Conservation (phyloP, 495 filamentous ascomycete species). For the Xylaria scruposa region DNA sequence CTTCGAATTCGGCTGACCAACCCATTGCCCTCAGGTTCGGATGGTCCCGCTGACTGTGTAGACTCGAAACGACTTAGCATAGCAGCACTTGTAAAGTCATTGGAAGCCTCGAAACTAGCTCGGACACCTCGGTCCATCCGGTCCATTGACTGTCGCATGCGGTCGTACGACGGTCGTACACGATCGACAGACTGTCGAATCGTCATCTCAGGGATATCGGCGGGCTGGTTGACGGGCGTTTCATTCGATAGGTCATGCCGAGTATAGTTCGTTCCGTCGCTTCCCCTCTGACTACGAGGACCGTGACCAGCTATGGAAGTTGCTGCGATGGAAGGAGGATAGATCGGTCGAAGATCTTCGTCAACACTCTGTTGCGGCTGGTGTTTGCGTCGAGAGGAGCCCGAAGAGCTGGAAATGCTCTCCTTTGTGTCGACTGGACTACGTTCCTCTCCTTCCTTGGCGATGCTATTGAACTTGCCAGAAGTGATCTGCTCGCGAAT, state of each 20-base stretch:
- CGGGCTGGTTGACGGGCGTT: constrained; percentile 38
- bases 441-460: constrained; percentile 52
- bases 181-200: constrained; percentile 68
- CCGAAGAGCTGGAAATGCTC: constrained; percentile 51
- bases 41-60: constrained; percentile 56
- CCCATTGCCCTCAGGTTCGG: constrained; percentile 29
- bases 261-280: constrained; percentile 92
- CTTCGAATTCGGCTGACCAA: constrained; percentile 40
- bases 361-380: constrained; percentile 66
- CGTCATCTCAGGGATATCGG: constrained; percentile 48
- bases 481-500: constrained; percentile 87
- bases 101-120: constrained; percentile 81
- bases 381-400: constrained; percentile 53
- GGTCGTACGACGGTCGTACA: constrained; percentile 77
- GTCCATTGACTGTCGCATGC: constrained; percentile 77
- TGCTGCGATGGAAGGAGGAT: constrained; percentile 84
- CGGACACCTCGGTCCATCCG: constrained; percentile 55
- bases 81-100: constrained; percentile 89
- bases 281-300: constrained; percentile 85
- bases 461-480: constrained; percentile 76
- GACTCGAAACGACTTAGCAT: constrained; percentile 85
- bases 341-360: constrained; percentile 88
- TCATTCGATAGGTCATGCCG: constrained; percentile 63
- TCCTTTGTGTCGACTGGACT: constrained; percentile 35
- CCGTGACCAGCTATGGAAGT: constrained; percentile 72